Evolutionary conservation across 108 stramenopile genomes (phyloP).

Genomic region (Stephanodiscus minutulus): DNA sequence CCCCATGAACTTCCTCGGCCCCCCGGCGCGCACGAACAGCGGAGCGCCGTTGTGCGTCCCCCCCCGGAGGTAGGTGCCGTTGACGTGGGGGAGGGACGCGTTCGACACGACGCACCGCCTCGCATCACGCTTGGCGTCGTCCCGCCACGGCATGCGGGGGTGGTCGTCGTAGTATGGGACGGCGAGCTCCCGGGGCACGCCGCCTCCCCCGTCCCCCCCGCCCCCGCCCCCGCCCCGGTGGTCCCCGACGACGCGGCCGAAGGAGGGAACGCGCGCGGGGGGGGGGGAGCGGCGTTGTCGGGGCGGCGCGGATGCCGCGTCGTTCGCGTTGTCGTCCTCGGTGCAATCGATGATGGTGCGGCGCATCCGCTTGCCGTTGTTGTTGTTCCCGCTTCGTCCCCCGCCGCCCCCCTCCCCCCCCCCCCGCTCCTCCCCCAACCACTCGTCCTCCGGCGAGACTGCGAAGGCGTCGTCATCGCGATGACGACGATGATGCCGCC

Average conservation of each 20-base stretch:
- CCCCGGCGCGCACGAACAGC: constrained; percentile 38
- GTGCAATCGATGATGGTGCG: constrained; percentile 40
- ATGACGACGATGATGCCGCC: no score
- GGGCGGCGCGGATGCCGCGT: background rate
- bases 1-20: constrained; percentile 48
- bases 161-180: background rate
- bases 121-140: constrained; percentile 15
- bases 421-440: background rate
- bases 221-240: no score
- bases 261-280: background rate
- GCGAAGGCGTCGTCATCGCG: background rate
- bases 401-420: background rate
- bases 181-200: background rate
- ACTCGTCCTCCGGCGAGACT: constrained; percentile 1
- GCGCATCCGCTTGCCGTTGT: background rate
- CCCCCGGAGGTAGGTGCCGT: constrained; percentile 47
- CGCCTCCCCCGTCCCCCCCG: background rate
- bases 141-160: background rate
- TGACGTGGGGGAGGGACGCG: constrained; percentile 42
- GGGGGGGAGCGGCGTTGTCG: background rate
- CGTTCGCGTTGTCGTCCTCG: constrained; percentile 11
- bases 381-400: no score
- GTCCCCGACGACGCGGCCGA: background rate
- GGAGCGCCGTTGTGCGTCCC: constrained; percentile 32
- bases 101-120: constrained; percentile 26